Evolutionary conservation across 352 stramenopile genomes (phyloP).

Genomic region (Globisporangium camurandrum): DNA sequence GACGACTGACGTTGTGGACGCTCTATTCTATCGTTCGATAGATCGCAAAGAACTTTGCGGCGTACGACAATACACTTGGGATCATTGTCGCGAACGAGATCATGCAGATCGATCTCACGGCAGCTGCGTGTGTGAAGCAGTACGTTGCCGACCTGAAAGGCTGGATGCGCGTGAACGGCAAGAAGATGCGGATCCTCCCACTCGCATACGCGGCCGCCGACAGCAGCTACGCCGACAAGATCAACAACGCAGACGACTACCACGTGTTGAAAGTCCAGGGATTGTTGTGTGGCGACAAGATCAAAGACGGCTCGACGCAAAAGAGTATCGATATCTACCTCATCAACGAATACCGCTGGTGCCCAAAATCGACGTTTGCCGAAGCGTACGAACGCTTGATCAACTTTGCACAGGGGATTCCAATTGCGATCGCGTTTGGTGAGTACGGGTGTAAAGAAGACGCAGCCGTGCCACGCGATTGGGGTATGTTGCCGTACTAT

Average conservation of each 20-base stretch:
- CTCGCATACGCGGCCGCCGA: slow-evolving; percentile 78
- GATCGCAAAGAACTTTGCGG: slow-evolving; percentile 84
- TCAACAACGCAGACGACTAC: slow-evolving; percentile 68
- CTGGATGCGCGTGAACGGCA: slow-evolving; percentile 83
- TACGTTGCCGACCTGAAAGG: slow-evolving; percentile 82
- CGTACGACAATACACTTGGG: slow-evolving; percentile 82
- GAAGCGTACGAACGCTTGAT: slow-evolving; percentile 71
- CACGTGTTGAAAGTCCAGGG: slow-evolving; percentile 79
- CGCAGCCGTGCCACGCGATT: slow-evolving; percentile 34
- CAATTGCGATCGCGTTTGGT: slow-evolving; percentile 73
- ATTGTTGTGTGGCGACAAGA: slow-evolving; percentile 76
- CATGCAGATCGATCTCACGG: slow-evolving; percentile 72
- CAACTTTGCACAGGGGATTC: slow-evolving; percentile 61
- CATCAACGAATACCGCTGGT: slow-evolving; percentile 88
- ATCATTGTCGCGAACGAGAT: slow-evolving; percentile 86
- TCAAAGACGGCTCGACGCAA: slow-evolving; percentile 71
- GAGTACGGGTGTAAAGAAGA: slow-evolving; percentile 77
- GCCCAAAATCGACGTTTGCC: slow-evolving; percentile 51
- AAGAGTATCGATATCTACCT: slow-evolving; percentile 86
- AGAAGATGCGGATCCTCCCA: slow-evolving; percentile 72
- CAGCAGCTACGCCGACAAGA: slow-evolving; percentile 48
- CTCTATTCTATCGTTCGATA: no score
- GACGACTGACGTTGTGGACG: no score
- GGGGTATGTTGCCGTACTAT: slow-evolving; percentile 76
- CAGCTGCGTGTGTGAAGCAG: slow-evolving; percentile 74